phyloP scores from a whole-genome alignment of 495 filamentous ascomycete genomes.

The Penicillium samsonianum region DNA sequence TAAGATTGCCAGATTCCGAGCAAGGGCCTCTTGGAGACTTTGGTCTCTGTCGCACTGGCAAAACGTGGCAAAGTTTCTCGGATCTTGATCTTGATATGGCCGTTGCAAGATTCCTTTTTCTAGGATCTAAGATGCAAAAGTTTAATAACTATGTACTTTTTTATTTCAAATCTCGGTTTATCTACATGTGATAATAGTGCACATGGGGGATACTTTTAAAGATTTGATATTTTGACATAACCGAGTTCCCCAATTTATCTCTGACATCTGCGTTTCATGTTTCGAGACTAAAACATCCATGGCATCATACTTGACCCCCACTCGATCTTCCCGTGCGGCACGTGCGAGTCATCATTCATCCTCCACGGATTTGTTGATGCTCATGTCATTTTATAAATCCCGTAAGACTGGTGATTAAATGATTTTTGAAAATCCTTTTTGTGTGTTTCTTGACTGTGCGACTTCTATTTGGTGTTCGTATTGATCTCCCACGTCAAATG shows the following conservation, averaged over 20 bases:
- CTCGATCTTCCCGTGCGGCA: slow-evolving; percentile 1
- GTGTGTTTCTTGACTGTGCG: not conserved
- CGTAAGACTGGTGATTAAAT: not conserved
- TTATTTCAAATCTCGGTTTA: not conserved
- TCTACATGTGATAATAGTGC: not conserved
- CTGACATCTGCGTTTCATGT: slow-evolving; percentile 8
- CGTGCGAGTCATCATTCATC: not conserved
- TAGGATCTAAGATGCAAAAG: not conserved
- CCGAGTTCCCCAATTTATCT: slow-evolving; percentile 1
- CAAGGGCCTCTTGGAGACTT: not conserved
- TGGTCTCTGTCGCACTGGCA: not conserved
- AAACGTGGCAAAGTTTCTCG: slow-evolving; percentile 1
- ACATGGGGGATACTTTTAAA: not conserved
- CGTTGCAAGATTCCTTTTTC: not conserved
- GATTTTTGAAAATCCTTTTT: not conserved
- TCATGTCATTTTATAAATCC: not conserved
- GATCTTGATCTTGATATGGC: not conserved
- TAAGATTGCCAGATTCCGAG: slow-evolving; percentile 7
- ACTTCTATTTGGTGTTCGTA: not conserved
- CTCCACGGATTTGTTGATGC: not conserved
- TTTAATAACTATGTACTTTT: not conserved
- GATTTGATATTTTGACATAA: not conserved
- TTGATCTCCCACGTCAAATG: not conserved
- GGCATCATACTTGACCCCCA: slow-evolving; percentile 5
- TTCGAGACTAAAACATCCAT: not conserved